phyloP scores from a whole-genome alignment of 306 rosid genomes.

The Fragaria nilgerrensis region DNA sequence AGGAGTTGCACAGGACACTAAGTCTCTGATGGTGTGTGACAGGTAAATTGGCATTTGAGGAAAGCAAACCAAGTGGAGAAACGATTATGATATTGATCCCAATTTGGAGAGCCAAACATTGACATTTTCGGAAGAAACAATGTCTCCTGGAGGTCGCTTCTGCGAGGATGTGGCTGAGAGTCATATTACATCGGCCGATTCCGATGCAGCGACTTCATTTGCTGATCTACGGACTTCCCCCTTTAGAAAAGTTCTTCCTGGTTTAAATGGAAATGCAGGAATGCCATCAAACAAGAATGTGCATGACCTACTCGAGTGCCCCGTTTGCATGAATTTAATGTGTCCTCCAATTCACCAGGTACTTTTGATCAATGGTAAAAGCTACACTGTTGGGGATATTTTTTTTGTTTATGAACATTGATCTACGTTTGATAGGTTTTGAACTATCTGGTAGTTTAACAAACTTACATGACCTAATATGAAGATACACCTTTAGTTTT shows the following conservation, averaged over 20 bases:
- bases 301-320: conserved; percentile 55
- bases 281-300: conserved; percentile 34
- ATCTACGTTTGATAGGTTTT: neutral
- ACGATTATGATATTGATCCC: conserved; percentile 4
- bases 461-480: neutral
- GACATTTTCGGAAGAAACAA: conserved; percentile 28
- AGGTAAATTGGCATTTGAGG: conserved; percentile 17
- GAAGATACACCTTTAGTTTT: neutral
- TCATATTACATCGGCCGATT: conserved; percentile 30
- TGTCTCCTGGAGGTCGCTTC: conserved; percentile 37
- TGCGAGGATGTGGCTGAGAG: conserved; percentile 36
- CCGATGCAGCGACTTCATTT: conserved; percentile 29
- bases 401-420: neutral
- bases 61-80: conserved; percentile 14
- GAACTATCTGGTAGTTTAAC: neutral
- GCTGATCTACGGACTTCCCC: conserved; percentile 35
- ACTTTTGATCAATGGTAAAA: conserved; percentile 2
- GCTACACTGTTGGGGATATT: neutral
- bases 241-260: conserved; percentile 24
- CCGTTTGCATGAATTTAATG: conserved; percentile 59
- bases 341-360: conserved; percentile 62
- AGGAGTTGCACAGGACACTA: conserved; percentile 2
- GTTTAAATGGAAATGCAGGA: conserved; percentile 30
- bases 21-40: conserved; percentile 18
- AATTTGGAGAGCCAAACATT: conserved; percentile 13